phyloP scores from a whole-genome alignment of 345 rosid species.

The Pelargonium nanum region DNA sequence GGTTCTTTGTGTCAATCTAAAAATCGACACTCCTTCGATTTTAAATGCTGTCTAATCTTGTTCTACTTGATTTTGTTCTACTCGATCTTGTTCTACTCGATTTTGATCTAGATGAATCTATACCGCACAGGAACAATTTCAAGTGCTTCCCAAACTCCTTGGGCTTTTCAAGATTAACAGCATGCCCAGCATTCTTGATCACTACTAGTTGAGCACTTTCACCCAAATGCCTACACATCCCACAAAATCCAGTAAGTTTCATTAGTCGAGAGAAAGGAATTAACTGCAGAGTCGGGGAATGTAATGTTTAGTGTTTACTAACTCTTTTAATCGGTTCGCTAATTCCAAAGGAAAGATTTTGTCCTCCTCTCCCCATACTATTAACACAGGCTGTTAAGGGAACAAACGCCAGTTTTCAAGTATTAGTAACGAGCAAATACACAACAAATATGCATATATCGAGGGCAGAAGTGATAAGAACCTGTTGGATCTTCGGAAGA shows the following conservation, averaged over 20 bases:
- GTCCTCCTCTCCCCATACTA: slow-evolving; percentile 79
- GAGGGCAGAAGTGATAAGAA: slow-evolving; percentile 2
- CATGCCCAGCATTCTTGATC: slow-evolving; percentile 58
- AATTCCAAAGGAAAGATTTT: slow-evolving; percentile 54
- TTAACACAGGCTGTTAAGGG: slow-evolving; percentile 47
- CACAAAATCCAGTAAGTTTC: not conserved
- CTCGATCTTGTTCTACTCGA: not conserved
- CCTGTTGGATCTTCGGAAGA: slow-evolving; percentile 64
- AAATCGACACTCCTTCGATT: not conserved
- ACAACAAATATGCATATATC: not conserved
- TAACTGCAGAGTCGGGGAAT: not conserved
- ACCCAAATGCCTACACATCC: slow-evolving; percentile 39
- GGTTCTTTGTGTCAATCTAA: not conserved
- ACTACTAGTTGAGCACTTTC: slow-evolving; percentile 44
- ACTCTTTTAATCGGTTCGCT: slow-evolving; percentile 59
- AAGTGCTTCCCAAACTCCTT: slow-evolving; percentile 34
- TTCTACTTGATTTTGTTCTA: not conserved
- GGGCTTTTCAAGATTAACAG: slow-evolving; percentile 45
- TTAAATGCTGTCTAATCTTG: not conserved
- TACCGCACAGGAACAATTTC: slow-evolving; percentile 40
- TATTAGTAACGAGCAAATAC: not conserved
- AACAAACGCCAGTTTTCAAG: not conserved
- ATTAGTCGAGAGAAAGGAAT: not conserved
- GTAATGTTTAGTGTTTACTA: not conserved
- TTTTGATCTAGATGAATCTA: not conserved